A percentile compares a stretch with the other conserved stretches of the same genome.
phyloP scores from a whole-genome alignment of 306 rosid genomes.

The Dalbergia cultrata region DNA sequence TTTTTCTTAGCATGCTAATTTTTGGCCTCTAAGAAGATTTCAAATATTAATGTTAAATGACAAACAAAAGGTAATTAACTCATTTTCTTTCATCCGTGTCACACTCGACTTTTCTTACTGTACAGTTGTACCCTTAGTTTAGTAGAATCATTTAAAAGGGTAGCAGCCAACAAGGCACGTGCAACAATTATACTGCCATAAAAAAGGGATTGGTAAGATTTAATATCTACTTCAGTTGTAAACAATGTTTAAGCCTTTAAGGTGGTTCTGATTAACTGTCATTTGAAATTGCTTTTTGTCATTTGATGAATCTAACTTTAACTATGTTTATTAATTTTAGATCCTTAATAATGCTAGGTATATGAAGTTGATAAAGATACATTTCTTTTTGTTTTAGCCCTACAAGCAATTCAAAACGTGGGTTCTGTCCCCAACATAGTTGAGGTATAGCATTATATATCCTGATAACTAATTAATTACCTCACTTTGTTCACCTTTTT shows the following conservation, averaged over 20 bases:
- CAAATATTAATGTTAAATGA: neutral
- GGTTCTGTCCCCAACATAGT: constrained; percentile 86
- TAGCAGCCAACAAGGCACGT: constrained; percentile 92
- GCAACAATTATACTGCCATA: constrained; percentile 90
- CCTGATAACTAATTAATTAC: too few species aligned
- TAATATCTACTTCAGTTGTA: constrained; percentile 42
- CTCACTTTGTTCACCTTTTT: too few species aligned
- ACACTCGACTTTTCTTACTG: constrained; percentile 50
- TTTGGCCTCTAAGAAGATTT: too few species aligned
- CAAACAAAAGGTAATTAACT: neutral
- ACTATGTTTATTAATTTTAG: constrained; percentile 52
- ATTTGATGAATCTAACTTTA: constrained; percentile 32
- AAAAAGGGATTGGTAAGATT: constrained; percentile 85
- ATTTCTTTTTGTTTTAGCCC: constrained; percentile 92
- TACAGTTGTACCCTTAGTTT: constrained; percentile 88
- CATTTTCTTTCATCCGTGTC: constrained; percentile 40
- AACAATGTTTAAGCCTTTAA: too few species aligned
- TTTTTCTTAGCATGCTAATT: neutral
- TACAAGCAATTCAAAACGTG: constrained; percentile 89
- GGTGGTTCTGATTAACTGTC: constrained; percentile 20
- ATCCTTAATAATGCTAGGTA: constrained; percentile 67
- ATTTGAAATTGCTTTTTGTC: constrained; percentile 12
- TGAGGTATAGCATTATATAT: constrained; percentile 65
- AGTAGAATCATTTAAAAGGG: constrained; percentile 91
- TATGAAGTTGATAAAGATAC: constrained; percentile 98